These are phyloP conservation scores for Calycina herbarum DNA, from an alignment of 2,329 filamentous ascomycete genomes.

Conservation along the genomic window DNA sequence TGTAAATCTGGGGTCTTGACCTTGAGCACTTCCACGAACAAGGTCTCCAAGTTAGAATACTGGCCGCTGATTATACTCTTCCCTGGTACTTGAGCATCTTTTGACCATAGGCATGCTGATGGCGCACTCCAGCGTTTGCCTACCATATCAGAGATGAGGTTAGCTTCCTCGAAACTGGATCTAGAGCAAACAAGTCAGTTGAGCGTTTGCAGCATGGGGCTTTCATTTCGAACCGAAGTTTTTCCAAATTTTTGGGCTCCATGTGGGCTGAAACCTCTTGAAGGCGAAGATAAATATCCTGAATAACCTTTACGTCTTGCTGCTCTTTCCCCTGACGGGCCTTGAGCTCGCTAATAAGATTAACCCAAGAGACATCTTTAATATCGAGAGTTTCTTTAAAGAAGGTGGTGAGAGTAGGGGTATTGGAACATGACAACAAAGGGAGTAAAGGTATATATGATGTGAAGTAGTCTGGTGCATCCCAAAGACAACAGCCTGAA, in stretches of 20 bases:
- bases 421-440: conserved; percentile 13
- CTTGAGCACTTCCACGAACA: conserved; percentile 19
- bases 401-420: conserved; percentile 13
- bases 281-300: conserved; percentile 15
- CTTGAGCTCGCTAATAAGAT: conserved; percentile 15
- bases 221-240: conserved; percentile 12
- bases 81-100: conserved; percentile 16
- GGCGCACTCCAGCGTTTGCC: conserved; percentile 15
- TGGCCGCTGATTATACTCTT: conserved; percentile 19
- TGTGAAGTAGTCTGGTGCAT: conserved; percentile 17
- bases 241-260: conserved; percentile 10
- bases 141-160: conserved; percentile 15
- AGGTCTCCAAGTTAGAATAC: conserved; percentile 18
- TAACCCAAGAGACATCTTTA: conserved; percentile 12
- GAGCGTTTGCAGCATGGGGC: conserved; percentile 13
- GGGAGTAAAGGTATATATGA: conserved; percentile 12
- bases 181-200: conserved; percentile 13
- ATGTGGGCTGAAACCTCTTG: conserved; percentile 16
- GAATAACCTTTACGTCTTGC: conserved; percentile 9
- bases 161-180: conserved; percentile 16
- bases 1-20: conserved; percentile 19
- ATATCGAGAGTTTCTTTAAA: conserved; percentile 15
- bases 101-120: conserved; percentile 22
- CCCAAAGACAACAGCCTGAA: conserved; percentile 14
- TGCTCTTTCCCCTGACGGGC: conserved; percentile 3